These are phyloP conservation scores for Fomitopsis pinicola DNA, from an alignment of 1,284 basidiomycete species.

Conservation along the genomic window DNA sequence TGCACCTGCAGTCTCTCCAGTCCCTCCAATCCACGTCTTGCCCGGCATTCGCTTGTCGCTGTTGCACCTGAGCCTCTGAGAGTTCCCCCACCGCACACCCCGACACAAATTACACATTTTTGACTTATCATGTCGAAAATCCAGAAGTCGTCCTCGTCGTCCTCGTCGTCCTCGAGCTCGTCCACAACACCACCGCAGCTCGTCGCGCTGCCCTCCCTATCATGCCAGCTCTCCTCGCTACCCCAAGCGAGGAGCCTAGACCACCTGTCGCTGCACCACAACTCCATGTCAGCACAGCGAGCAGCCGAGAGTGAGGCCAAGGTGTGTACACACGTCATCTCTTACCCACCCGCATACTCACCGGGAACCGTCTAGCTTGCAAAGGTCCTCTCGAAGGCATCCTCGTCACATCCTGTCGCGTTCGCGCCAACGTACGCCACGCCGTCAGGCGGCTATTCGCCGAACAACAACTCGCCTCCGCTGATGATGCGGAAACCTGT, in stretches of 20 bases:
- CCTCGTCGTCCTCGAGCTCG: constrained; percentile 19
- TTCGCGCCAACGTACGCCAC: constrained; percentile 14
- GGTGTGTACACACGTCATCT: constrained; percentile 33
- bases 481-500: constrained; percentile 35
- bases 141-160: constrained; percentile 25
- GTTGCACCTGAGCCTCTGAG: constrained; percentile 3
- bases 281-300: constrained; percentile 60
- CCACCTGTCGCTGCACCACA: constrained; percentile 60
- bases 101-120: constrained; percentile 7
- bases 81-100: constrained; percentile 1
- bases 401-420: constrained; percentile 13
- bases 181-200: constrained; percentile 39
- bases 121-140: constrained; percentile 20
- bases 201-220: constrained; percentile 66
- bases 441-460: constrained; percentile 17
- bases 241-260: constrained; percentile 67
- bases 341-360: constrained; percentile 8
- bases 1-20: background rate
- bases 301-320: constrained; percentile 71
- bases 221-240: constrained; percentile 58
- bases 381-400: constrained; percentile 27
- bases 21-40: background rate
- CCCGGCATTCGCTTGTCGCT: constrained; percentile 7
- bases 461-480: constrained; percentile 23
- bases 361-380: constrained; percentile 18